Conservation (phyloP, 305 asterid genomes). For the Fraxinus paxiana region DNA sequence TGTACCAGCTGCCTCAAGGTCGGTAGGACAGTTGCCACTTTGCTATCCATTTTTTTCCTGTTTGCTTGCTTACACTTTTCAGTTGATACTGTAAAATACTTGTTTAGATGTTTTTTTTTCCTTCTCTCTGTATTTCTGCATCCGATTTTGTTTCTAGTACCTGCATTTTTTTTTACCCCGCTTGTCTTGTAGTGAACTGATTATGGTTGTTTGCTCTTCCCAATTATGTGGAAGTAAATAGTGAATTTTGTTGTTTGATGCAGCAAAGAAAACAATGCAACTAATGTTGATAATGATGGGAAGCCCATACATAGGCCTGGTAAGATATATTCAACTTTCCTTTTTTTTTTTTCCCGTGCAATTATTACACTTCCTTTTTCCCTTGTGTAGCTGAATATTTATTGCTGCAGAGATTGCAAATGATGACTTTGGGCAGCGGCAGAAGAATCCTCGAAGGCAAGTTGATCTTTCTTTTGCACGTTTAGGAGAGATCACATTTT, state of each 20-base stretch:
- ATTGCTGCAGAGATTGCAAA: slow-evolving; percentile 47
- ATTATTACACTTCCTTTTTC: background rate
- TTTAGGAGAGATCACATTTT: background rate
- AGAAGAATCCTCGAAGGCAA: slow-evolving; percentile 87
- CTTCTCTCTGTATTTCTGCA: slow-evolving; percentile 1
- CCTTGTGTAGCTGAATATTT: background rate
- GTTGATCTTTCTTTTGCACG: slow-evolving; percentile 18
- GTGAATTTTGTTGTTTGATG: slow-evolving; percentile 31
- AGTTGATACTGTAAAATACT: background rate
- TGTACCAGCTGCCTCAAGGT: slow-evolving; percentile 54
- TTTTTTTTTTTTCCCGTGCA: slow-evolving; percentile 1
- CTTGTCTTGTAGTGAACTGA: background rate
- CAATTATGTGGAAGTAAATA: slow-evolving; percentile 13
- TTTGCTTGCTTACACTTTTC: background rate
- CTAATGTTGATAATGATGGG: slow-evolving; percentile 52
- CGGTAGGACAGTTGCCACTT: slow-evolving; percentile 19
- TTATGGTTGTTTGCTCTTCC: background rate
- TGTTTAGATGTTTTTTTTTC: background rate
- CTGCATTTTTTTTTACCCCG: background rate
- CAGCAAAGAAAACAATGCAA: slow-evolving; percentile 66
- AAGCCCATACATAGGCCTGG: slow-evolving; percentile 75
- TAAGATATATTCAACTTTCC: slow-evolving; percentile 25
- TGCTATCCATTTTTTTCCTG: background rate
- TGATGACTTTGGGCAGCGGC: slow-evolving; percentile 77
- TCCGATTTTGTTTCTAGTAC: background rate